Evolutionary conservation across 306 rosid species (phyloP).

Genomic region (Argentina anserina): DNA sequence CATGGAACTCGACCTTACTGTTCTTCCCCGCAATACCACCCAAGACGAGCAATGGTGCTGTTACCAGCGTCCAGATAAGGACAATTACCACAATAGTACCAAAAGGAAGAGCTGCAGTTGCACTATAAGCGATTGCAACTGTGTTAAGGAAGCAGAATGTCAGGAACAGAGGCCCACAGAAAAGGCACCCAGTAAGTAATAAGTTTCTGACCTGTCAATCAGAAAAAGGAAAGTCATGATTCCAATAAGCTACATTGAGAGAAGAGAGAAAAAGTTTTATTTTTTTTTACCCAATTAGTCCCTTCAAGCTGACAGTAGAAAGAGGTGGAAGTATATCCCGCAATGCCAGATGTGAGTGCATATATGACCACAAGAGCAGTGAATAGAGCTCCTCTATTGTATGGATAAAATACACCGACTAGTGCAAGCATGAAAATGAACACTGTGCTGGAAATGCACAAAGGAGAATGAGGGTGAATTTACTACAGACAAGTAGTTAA

Average conservation of each 20-base stretch:
- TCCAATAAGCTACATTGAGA: conserved; percentile 8
- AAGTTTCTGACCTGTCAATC: conserved; percentile 80
- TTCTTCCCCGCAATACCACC: conserved; percentile 98
- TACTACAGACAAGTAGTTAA: conserved; percentile 3
- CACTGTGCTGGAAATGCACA: conserved; percentile 63
- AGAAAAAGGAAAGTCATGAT: conserved; percentile 28
- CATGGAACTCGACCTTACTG: conserved; percentile 86
- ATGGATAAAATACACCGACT: conserved; percentile 94
- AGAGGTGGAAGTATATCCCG: conserved; percentile 86
- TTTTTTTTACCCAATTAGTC: conserved; percentile 66
- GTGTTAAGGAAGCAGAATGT: conserved; percentile 97
- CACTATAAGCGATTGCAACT: conserved; percentile 86
- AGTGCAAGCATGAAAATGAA: conserved; percentile 90
- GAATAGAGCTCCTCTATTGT: conserved; percentile 93
- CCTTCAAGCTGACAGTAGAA: conserved; percentile 97
- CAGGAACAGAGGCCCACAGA: conserved; percentile 90
- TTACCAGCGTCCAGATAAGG: conserved; percentile 90
- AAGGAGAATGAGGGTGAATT: conserved; percentile 12
- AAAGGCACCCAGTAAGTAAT: conserved; percentile 89
- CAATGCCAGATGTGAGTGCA: conserved; percentile 95
- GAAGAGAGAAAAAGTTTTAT: background rate
- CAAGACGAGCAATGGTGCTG: conserved; percentile 89
- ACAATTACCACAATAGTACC: conserved; percentile 92
- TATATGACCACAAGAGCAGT: conserved; percentile 91
- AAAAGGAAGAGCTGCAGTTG: conserved; percentile 97